A percentile compares a stretch with the other conserved stretches of the same genome.
These are phyloP conservation scores for Aaosphaeria pasadenensis DNA, from an alignment of 2,329 filamentous ascomycete species.

Conservation along the genomic window DNA sequence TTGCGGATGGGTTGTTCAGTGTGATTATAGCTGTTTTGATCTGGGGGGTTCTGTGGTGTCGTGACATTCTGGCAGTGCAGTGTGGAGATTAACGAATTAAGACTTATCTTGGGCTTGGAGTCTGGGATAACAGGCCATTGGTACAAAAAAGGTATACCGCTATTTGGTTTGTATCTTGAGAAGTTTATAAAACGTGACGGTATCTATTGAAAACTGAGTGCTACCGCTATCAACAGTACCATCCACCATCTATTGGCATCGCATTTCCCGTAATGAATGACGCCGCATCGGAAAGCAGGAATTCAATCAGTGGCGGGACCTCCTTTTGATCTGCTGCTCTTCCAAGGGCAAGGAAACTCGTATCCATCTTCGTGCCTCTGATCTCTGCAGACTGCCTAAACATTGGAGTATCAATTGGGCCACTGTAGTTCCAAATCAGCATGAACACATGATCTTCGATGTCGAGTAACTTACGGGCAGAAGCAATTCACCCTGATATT, in stretches of 20 bases:
- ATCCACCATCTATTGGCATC: conserved; percentile 8
- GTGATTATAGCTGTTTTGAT: no score
- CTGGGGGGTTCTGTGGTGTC: no score
- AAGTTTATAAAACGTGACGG: no score
- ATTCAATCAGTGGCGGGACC: conserved; percentile 15
- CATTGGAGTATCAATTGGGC: conserved; percentile 18
- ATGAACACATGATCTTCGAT: background rate
- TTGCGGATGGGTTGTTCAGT: no score
- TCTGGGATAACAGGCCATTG: no score
- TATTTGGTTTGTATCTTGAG: no score
- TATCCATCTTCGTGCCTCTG: conserved; percentile 6
- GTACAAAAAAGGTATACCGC: no score
- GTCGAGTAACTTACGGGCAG: conserved; percentile 7
- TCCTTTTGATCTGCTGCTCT: conserved; percentile 14
- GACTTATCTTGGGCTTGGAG: no score
- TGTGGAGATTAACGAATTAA: no score
- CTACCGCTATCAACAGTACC: conserved; percentile 1
- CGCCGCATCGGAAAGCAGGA: conserved; percentile 7
- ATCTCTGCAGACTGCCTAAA: conserved; percentile 13
- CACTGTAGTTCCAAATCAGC: conserved; percentile 1
- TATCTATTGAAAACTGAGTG: no score
- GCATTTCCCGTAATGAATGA: conserved; percentile 9
- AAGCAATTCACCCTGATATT: conserved; percentile 18
- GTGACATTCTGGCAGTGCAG: no score
- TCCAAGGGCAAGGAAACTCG: conserved; percentile 11